Evolutionary conservation across 371 early-diverging fungal genomes (phyloP).

Genomic region (Mortierella sp.): DNA sequence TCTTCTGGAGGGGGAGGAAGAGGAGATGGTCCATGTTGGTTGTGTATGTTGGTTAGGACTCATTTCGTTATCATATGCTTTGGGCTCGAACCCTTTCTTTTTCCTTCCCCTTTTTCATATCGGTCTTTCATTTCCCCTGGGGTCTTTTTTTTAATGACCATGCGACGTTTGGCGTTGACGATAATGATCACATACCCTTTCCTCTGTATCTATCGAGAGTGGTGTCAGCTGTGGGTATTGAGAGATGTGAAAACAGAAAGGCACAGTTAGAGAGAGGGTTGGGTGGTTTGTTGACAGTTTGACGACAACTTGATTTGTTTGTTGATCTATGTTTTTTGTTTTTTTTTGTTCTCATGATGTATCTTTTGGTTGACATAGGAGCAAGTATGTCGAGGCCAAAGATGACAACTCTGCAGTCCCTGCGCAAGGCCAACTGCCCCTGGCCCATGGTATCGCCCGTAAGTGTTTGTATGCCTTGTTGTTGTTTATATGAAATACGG

Average conservation of each 20-base stretch:
- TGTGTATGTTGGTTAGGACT: not conserved
- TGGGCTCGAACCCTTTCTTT: not conserved
- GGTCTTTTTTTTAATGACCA: not conserved
- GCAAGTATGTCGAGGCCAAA: conserved; percentile 49
- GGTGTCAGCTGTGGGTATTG: conserved; percentile 7
- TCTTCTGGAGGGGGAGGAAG: not conserved
- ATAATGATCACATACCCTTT: conserved; percentile 8
- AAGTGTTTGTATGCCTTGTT: conserved; percentile 20
- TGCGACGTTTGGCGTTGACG: conserved; percentile 9
- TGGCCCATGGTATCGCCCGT: conserved; percentile 43
- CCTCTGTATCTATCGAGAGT: not conserved
- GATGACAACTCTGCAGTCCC: conserved; percentile 30
- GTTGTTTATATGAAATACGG: conserved; percentile 14
- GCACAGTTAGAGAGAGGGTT: conserved; percentile 5
- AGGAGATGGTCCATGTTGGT: not conserved
- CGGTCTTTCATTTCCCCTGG: conserved; percentile 7
- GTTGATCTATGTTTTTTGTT: not conserved
- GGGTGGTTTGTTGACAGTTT: conserved; percentile 2
- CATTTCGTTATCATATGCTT: conserved; percentile 28
- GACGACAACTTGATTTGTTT: not conserved
- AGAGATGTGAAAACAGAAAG: not conserved
- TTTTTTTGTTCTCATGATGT: conserved; percentile 43
- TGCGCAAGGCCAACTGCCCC: conserved; percentile 15
- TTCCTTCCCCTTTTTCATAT: conserved; percentile 12
- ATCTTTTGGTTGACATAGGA: conserved; percentile 22